Base-by-base conservation (phyloP, 129 eudicot species). In the Ambrosia artemisiifolia region DNA sequence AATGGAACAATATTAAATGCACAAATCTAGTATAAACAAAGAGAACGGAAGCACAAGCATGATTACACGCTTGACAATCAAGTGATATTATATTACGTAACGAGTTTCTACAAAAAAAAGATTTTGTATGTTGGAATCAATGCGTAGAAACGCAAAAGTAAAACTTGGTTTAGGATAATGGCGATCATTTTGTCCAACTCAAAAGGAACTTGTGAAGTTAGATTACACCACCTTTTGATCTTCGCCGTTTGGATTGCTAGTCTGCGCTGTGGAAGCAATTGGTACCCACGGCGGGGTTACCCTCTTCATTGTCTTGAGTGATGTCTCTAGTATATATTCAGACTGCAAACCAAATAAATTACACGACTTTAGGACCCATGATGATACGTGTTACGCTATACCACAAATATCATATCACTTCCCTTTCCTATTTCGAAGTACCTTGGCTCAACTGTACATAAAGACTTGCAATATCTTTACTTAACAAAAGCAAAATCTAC, bases 171-270 rank as follows among this genome's bases (percentile, higher is more conserved):
- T 67, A 59, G 12, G 42, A 32, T 32, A 59, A 50, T 46, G 59
- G 16, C 30, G 60, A 67, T 14, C 30, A 14, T 16, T 63, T 14
- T 30, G 72, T 71, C 59, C 56, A 57, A 71, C n/a, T 24, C 20
- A 40, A 20, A 36, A 71, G 67, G 14, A 10, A 51, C 57, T 34
- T 65, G 71, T 9, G 20, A 17, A 17, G 13, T 16, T 10, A 61
- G 44, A 40, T 40, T 53, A 50, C 65, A 72, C 13, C 85, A 92
- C 98, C 98, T 87, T 89, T 59, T 92, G 98, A 55, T 89, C 98
- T 66, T 86, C 96, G 32, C 85, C 88, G 69, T 72, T 87, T 67
- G 44, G 44, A 40, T 40, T 40, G 11, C 44, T 40, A 40, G 10
- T 40, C 44, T 40, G 44, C 7, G 88, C 83, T n/a, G 96, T 86